Conservation (phyloP, 352 stramenopile species). For the Globisporangium mamillatum region DNA sequence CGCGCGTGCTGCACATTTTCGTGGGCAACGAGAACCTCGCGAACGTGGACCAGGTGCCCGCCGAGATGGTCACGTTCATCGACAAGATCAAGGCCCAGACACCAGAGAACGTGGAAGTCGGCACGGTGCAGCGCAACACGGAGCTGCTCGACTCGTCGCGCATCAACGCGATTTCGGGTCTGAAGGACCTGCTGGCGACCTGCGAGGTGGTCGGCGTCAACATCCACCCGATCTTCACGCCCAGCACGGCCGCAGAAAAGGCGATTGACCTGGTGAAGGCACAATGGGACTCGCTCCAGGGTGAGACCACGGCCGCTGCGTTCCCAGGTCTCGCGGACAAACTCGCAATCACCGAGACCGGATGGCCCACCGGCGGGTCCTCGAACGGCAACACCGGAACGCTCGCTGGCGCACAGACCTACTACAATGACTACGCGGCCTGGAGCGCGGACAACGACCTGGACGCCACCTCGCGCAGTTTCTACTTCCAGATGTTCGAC, state of each 20-base stretch:
- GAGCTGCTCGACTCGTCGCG: constrained; percentile 42
- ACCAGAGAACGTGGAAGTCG: constrained; percentile 29
- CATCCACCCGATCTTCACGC: constrained; percentile 65
- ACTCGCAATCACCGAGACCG: constrained; percentile 56
- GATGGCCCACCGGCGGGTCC: constrained; percentile 50
- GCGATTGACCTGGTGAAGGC: constrained; percentile 40
- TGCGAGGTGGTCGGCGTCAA: constrained; percentile 71
- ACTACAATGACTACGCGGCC: constrained; percentile 35
- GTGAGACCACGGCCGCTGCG: constrained; percentile 28
- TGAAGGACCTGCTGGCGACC: constrained; percentile 38
- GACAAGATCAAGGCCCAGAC: constrained; percentile 29
- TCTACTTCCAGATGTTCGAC: constrained; percentile 71
- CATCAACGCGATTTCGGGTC: constrained; percentile 28
- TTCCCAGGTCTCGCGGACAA: constrained; percentile 47
- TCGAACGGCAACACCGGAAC: constrained; percentile 42
- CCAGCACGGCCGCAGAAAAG: constrained; percentile 25
- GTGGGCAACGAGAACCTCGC: constrained; percentile 63
- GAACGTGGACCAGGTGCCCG: constrained; percentile 26
- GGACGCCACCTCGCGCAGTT: constrained; percentile 26
- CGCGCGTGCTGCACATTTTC: constrained; percentile 47
- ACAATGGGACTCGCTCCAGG: constrained; percentile 44
- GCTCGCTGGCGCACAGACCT: constrained; percentile 33
- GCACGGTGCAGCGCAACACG: constrained; percentile 51
- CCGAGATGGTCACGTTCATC: constrained; percentile 44
- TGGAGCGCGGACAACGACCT: constrained; percentile 29